These are phyloP conservation scores for Leccinum barrowsii DNA, from an alignment of 768 basidiomycete genomes.

Conservation along the genomic window DNA sequence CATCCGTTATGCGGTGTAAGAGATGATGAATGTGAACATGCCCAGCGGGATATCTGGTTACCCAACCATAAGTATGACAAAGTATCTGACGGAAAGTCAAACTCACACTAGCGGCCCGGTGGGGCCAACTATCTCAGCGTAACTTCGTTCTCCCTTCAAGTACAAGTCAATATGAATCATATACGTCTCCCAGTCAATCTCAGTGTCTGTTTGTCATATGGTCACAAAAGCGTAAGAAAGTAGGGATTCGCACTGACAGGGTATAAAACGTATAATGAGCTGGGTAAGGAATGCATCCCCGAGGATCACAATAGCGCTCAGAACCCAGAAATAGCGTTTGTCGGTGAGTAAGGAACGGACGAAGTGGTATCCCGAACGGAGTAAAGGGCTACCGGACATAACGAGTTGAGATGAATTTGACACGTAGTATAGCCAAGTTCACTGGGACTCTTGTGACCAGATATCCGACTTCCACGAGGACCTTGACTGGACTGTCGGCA, in stretches of 20 bases:
- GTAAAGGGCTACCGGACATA: neutral
- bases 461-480: neutral
- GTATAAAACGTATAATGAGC: conserved; percentile 74
- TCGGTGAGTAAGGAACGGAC: conserved; percentile 40
- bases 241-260: conserved; percentile 56
- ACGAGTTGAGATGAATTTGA: neutral
- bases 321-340: conserved; percentile 59
- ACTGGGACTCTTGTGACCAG: neutral
- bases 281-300: conserved; percentile 78
- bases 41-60: conserved; percentile 85
- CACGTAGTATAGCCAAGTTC: conserved; percentile 3
- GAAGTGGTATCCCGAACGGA: conserved; percentile 4
- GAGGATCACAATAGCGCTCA: conserved; percentile 61
- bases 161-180: conserved; percentile 83
- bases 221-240: conserved; percentile 14
- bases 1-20: conserved; percentile 60
- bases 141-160: conserved; percentile 78
- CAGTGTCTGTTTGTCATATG: conserved; percentile 66
- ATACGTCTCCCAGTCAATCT: conserved; percentile 98
- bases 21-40: conserved; percentile 81
- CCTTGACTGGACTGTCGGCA: neutral
- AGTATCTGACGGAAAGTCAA: neutral
- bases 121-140: conserved; percentile 77
- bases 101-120: conserved; percentile 90
- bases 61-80: neutral